Evolutionary conservation across 768 basidiomycete genomes (phyloP).

Genomic region (Leccinum subgranulosum): DNA sequence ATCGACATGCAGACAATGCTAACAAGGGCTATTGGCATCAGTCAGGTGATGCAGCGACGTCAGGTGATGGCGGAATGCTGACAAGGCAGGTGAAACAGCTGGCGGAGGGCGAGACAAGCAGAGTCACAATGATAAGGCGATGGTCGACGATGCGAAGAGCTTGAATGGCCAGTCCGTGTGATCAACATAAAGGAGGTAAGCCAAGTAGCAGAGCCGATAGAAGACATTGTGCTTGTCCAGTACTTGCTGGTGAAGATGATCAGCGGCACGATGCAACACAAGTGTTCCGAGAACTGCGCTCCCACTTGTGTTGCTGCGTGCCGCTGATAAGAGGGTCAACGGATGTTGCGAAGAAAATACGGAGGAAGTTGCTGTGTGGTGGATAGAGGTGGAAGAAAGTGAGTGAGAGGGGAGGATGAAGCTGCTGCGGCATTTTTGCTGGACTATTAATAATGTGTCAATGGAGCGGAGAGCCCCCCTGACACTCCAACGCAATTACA

Average conservation of each 20-base stretch:
- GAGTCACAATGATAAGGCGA: background rate
- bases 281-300: slow-evolving; percentile 48
- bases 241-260: background rate
- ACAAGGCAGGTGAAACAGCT: background rate
- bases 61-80: slow-evolving; percentile 6
- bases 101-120: background rate
- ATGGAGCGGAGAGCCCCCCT: background rate
- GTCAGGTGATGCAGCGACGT: background rate
- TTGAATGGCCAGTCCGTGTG: background rate
- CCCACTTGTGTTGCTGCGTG: slow-evolving; percentile 33
- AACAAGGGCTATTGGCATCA: background rate
- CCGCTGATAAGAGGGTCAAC: background rate
- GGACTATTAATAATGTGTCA: slow-evolving; percentile 11
- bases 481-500: background rate
- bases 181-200: too few species aligned
- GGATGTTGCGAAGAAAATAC: background rate
- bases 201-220: background rate
- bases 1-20: too few species aligned
- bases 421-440: slow-evolving; percentile 41
- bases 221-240: background rate
- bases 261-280: slow-evolving; percentile 24
- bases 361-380: background rate
- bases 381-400: background rate
- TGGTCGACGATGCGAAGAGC: background rate
- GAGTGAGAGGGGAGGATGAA: background rate